These are phyloP conservation scores for Neolentinus lepideus DNA, from an alignment of 1,284 basidiomycete species.

Conservation along the genomic window DNA sequence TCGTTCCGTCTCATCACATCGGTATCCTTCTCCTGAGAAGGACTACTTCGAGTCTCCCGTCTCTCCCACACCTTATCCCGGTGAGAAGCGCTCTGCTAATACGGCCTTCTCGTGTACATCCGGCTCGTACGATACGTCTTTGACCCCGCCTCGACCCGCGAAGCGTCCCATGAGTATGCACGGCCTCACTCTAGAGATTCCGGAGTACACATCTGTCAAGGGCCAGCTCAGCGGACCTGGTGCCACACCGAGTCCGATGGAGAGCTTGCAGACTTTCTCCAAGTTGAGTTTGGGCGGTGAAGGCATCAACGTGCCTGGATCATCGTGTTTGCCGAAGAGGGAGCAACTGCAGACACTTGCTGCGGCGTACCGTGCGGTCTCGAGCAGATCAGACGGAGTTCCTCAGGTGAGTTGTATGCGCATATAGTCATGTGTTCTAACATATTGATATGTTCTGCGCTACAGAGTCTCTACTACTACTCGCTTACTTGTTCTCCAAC, in stretches of 20 bases:
- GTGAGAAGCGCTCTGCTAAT: slow-evolving; percentile 61
- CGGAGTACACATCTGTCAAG: slow-evolving; percentile 21
- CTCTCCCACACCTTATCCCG: slow-evolving; percentile 26
- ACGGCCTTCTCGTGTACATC: slow-evolving; percentile 77
- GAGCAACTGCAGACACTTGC: slow-evolving; percentile 50
- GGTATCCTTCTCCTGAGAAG: not conserved
- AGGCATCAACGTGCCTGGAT: slow-evolving; percentile 21
- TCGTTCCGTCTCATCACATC: not conserved
- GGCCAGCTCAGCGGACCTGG: slow-evolving; percentile 12
- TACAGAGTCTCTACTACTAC: slow-evolving; percentile 69
- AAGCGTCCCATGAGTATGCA: not conserved
- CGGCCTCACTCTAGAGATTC: slow-evolving; percentile 52
- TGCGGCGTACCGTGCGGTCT: slow-evolving; percentile 52
- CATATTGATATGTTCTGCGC: slow-evolving; percentile 10
- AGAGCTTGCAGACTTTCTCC: slow-evolving; percentile 54
- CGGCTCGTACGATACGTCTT: slow-evolving; percentile 40
- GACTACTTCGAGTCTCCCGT: slow-evolving; percentile 7
- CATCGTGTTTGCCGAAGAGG: slow-evolving; percentile 16
- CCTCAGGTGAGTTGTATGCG: slow-evolving; percentile 46
- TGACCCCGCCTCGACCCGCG: slow-evolving; percentile 42
- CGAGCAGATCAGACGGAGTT: slow-evolving; percentile 33
- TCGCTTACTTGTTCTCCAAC: slow-evolving; percentile 63
- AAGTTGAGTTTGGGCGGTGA: slow-evolving; percentile 44
- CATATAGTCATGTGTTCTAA: slow-evolving; percentile 6
- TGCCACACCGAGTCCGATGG: slow-evolving; percentile 28